Conservation (phyloP, 2,329 filamentous ascomycete genomes). For the Pyricularia pennisetigena region DNA sequence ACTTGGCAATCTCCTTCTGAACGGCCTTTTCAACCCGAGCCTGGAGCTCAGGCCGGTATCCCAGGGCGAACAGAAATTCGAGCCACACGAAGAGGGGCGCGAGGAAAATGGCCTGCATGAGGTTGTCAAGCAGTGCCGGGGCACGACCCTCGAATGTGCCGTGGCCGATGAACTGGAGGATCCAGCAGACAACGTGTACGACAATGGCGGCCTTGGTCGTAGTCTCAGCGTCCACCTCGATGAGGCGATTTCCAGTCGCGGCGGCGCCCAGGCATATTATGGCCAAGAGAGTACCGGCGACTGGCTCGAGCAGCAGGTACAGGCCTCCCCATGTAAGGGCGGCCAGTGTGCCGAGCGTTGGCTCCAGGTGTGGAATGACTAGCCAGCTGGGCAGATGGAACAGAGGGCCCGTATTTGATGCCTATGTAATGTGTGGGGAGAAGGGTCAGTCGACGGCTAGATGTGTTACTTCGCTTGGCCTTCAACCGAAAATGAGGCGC, state of each 20-base stretch:
- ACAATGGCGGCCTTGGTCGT: conserved; percentile 50
- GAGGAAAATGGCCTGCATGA: conserved; percentile 83
- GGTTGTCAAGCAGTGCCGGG: conserved; percentile 81
- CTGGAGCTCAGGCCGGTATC: conserved; percentile 84
- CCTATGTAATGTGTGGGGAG: conserved; percentile 26
- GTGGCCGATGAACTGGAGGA: conserved; percentile 86
- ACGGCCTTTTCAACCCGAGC: conserved; percentile 69
- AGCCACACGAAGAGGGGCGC: conserved; percentile 98
- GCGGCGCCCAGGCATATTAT: conserved; percentile 67
- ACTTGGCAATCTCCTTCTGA: conserved; percentile 65
- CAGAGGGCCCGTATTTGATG: conserved; percentile 51
- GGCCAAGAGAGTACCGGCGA: conserved; percentile 71
- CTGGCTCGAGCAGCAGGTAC: conserved; percentile 88
- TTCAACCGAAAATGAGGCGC: neutral
- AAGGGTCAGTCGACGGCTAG: conserved; percentile 9
- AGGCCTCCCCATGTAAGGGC: conserved; percentile 63
- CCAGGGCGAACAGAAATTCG: conserved; percentile 80
- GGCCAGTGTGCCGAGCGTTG: conserved; percentile 55
- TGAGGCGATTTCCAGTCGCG: conserved; percentile 66
- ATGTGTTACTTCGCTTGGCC: neutral
- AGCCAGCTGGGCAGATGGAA: conserved; percentile 58
- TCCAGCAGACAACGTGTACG: conserved; percentile 68
- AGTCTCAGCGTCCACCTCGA: conserved; percentile 40
- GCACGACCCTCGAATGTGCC: conserved; percentile 80
- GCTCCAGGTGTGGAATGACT: conserved; percentile 55